Conservation (phyloP, 495 filamentous ascomycete genomes). For the Penicillium desertorum region DNA sequence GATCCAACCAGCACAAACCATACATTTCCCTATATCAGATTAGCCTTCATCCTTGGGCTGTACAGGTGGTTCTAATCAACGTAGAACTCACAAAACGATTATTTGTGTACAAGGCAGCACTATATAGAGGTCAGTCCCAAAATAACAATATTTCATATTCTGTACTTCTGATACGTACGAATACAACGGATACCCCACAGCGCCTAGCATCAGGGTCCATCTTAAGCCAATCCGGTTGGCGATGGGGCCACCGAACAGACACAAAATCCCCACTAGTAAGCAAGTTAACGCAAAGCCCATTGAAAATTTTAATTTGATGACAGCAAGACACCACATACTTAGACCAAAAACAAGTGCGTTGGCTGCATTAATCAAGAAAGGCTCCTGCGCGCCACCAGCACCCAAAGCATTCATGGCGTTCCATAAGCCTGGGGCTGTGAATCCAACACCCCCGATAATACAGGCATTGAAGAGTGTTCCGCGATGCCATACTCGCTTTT, state of each 20-base stretch:
- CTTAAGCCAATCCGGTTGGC: conserved; percentile 61
- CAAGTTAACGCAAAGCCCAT: neutral
- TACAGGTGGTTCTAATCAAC: neutral
- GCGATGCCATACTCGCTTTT: conserved; percentile 52
- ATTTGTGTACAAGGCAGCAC: conserved; percentile 63
- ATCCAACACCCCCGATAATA: conserved; percentile 39
- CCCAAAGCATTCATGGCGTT: conserved; percentile 69
- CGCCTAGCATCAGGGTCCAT: conserved; percentile 59
- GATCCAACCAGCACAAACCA: conserved; percentile 66
- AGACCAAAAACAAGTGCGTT: conserved; percentile 61
- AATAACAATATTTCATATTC: neutral
- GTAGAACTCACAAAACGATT: conserved; percentile 50
- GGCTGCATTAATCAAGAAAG: conserved; percentile 62
- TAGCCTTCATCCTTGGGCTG: neutral
- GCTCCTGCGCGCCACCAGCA: conserved; percentile 58
- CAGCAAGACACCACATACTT: conserved; percentile 19
- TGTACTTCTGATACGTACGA: conserved; percentile 23
- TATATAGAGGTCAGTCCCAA: conserved; percentile 32
- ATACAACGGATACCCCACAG: conserved; percentile 42
- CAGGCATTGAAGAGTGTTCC: conserved; percentile 60
- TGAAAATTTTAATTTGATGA: neutral
- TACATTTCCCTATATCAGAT: conserved; percentile 44
- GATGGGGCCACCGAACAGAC: conserved; percentile 53
- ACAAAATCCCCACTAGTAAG: conserved; percentile 56
- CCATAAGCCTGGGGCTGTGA: conserved; percentile 40